phyloP scores from a whole-genome alignment of 495 filamentous ascomycete genomes.

The Trichodelitschia bisporula region DNA sequence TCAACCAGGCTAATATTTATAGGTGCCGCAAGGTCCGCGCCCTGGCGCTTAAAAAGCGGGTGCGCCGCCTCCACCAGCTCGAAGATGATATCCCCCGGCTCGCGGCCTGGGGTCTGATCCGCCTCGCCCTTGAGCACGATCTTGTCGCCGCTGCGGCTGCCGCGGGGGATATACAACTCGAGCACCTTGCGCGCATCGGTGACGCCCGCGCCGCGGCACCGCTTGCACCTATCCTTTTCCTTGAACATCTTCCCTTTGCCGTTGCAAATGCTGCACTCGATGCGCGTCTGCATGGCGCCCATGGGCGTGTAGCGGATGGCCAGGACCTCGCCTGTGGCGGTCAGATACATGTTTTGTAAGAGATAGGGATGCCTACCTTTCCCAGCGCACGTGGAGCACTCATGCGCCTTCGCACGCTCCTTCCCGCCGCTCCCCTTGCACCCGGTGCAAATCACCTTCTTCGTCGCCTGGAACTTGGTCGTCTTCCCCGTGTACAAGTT shows the following conservation, averaged over 20 bases:
- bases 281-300: conserved; percentile 53
- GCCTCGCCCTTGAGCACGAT: conserved; percentile 87
- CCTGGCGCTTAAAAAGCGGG: conserved; percentile 51
- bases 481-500: conserved; percentile 98
- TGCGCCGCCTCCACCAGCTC: conserved; percentile 61
- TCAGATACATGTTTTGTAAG: background rate
- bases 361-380: conserved; percentile 20
- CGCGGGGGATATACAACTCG: conserved; percentile 86
- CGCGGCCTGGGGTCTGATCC: conserved; percentile 75
- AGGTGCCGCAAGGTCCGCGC: conserved; percentile 57
- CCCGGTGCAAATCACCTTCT: conserved; percentile 64
- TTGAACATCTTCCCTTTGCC: conserved; percentile 64
- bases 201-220: conserved; percentile 80
- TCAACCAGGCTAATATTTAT: conserved; percentile 63
- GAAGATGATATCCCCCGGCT: conserved; percentile 85
- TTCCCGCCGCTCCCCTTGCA: conserved; percentile 87
- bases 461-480: conserved; percentile 78
- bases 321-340: background rate
- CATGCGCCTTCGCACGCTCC: conserved; percentile 65
- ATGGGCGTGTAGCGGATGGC: conserved; percentile 11
- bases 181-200: conserved; percentile 69
- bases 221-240: conserved; percentile 93
- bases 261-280: conserved; percentile 52
- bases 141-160: conserved; percentile 63
- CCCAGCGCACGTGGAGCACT: conserved; percentile 65